These are phyloP conservation scores for Neoboletus magnificus DNA, from an alignment of 768 basidiomycete species.

Conservation along the genomic window DNA sequence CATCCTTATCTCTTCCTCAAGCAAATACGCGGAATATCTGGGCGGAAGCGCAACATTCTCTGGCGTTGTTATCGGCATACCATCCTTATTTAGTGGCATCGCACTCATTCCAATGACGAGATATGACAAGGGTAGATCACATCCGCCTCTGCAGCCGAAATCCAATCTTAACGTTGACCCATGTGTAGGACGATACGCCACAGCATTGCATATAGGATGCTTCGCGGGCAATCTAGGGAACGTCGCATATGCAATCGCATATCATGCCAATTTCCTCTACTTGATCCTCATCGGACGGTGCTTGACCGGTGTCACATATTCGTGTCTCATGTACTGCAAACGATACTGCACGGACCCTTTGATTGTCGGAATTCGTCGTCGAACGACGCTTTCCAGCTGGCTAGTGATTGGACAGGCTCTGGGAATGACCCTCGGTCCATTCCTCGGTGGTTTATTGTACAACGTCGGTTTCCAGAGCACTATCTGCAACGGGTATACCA, in stretches of 20 bases:
- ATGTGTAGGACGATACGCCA: slow-evolving; percentile 48
- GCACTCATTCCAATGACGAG: slow-evolving; percentile 53
- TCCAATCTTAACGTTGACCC: neutral
- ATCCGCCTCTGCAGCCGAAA: neutral
- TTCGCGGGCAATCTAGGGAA: slow-evolving; percentile 52
- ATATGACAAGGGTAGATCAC: slow-evolving; percentile 49
- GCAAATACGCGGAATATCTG: slow-evolving; percentile 56
- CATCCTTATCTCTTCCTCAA: slow-evolving; percentile 65
- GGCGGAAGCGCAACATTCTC: slow-evolving; percentile 66
- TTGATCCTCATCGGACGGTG: slow-evolving; percentile 69
- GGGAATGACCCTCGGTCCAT: slow-evolving; percentile 62
- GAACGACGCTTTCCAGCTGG: slow-evolving; percentile 66
- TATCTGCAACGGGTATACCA: slow-evolving; percentile 66
- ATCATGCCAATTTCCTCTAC: slow-evolving; percentile 56
- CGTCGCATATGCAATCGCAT: slow-evolving; percentile 60
- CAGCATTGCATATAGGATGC: slow-evolving; percentile 55
- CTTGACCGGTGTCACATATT: slow-evolving; percentile 57
- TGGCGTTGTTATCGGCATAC: slow-evolving; percentile 64
- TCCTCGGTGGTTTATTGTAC: slow-evolving; percentile 58
- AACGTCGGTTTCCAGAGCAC: slow-evolving; percentile 54
- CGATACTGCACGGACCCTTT: slow-evolving; percentile 66
- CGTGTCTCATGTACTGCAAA: slow-evolving; percentile 65
- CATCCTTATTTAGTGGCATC: slow-evolving; percentile 57
- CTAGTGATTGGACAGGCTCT: slow-evolving; percentile 60
- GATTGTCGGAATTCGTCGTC: slow-evolving; percentile 59